Percentiles rank a stretch among this genome's conserved stretches.
Conservation (phyloP, 1,139 yeast species). For the Debaryomyces coudertii region DNA sequence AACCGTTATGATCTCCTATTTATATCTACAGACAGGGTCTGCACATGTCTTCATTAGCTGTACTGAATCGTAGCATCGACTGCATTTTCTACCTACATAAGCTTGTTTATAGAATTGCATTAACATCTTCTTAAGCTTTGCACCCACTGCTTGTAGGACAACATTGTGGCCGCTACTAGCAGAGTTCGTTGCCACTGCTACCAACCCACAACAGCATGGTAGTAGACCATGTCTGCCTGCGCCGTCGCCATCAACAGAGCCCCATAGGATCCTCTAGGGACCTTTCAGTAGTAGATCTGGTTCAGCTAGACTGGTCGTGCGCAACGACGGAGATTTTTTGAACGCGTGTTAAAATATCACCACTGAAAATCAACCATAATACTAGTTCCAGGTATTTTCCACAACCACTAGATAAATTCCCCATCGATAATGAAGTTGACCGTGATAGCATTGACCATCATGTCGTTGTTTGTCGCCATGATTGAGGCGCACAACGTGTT, state of each 20-base stretch:
- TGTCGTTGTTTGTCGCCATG: slow-evolving; percentile 19
- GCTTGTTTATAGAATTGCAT: slow-evolving; percentile 9
- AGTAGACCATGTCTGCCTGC: too few relatives aligned
- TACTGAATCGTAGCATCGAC: neutral
- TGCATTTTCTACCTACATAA: slow-evolving; percentile 7
- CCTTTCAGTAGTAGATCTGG: neutral
- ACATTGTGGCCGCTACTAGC: neutral
- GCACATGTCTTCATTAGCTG: neutral
- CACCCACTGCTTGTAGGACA: neutral
- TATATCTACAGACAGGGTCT: neutral
- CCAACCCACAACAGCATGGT: neutral
- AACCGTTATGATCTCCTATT: slow-evolving; percentile 26
- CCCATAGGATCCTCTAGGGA: neutral
- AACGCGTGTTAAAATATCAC: slow-evolving; percentile 12
- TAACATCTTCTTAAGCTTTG: slow-evolving; percentile 1
- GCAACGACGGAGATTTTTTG: slow-evolving; percentile 4
- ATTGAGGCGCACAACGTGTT: slow-evolving; percentile 75
- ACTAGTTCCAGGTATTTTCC: neutral
- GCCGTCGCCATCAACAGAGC: too few relatives aligned
- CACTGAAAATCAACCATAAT: slow-evolving; percentile 4
- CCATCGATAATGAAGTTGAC: slow-evolving; percentile 7
- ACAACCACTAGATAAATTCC: neutral
- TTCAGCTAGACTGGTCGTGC: neutral
- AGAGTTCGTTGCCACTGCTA: too few relatives aligned
- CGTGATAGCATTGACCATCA: slow-evolving; percentile 3